Base-by-base conservation (phyloP, 345 rosid species). In the Triadica sebifera region DNA sequence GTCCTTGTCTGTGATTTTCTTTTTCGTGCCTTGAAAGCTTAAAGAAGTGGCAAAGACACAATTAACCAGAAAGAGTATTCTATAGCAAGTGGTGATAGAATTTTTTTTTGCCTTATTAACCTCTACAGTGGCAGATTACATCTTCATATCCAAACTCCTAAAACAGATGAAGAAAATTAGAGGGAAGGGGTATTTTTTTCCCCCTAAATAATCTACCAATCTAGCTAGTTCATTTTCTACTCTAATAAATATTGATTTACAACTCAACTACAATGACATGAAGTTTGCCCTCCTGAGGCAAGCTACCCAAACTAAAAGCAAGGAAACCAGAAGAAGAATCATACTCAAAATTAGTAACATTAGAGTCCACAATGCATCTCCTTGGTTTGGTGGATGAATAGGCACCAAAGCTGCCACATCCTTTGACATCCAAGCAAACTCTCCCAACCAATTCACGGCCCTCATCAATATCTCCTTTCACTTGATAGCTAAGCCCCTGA, bases 361-460 rank as follows among this genome's bases (percentile, higher is more conserved):
- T 71, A 1, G 85, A 79, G 70, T 87, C 92, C 68, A 87, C 89
- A 55, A 65, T 67, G 81, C 92, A 94, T 78, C 75, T 87, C 69
- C 78, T 89, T 25, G 98, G 97, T 83, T 84, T 85, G 19, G 85
- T 79, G 1, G 95, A 88, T 4, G 93, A 89, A 77, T 85, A 94
- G 12, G 88, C 89, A 39, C 98, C 97, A 0, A 94, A 89, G 64
- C 72, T 87, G 46, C 97, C 98, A 49, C 95, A 87, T 4, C 98
- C 97, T 80, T 83, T 88, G 37, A 92, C 86, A 52, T 87, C 89
- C 84, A 89, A 77, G 34, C 51, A 57, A 24, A 87, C 89, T 72
- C 73, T 86, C 22, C 87, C 90, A 7, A 80, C 85, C 76, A 80
- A 72, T 75, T 84, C 87, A 53, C 74, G 2, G 68, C 86, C 80